Evolutionary conservation across 495 filamentous ascomycete genomes (phyloP).

Genomic region (Daldinia loculata): DNA sequence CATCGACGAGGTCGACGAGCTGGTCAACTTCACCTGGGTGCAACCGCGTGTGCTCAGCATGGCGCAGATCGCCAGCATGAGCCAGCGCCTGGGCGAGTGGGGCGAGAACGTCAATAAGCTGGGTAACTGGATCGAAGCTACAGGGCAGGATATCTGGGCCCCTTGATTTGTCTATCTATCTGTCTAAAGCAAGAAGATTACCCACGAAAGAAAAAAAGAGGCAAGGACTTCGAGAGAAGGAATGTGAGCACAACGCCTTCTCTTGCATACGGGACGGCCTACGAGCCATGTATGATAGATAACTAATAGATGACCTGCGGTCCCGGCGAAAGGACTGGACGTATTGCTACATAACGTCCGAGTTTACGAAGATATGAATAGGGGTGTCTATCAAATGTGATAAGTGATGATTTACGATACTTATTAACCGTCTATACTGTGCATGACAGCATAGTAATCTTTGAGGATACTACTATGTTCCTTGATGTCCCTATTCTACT

Average conservation of each 20-base stretch:
- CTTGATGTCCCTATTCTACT: background rate
- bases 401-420: background rate
- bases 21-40: conserved; percentile 97
- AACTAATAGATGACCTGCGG: conserved; percentile 32
- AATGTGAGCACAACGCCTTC: conserved; percentile 1
- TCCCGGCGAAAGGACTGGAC: conserved; percentile 11
- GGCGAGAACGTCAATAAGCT: conserved; percentile 92
- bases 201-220: background rate
- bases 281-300: conserved; percentile 35
- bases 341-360: conserved; percentile 7
- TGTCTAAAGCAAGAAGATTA: background rate
- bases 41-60: conserved; percentile 97
- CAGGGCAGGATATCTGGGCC: conserved; percentile 90
- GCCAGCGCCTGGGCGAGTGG: conserved; percentile 87
- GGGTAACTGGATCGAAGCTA: conserved; percentile 92
- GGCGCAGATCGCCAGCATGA: conserved; percentile 95
- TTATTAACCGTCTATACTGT: background rate
- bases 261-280: background rate
- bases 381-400: background rate
- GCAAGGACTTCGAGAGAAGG: background rate
- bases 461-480: background rate
- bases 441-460: background rate
- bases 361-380: background rate
- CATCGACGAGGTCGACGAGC: conserved; percentile 94
- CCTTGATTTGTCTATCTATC: conserved; percentile 56